A percentile compares a stretch with the other conserved stretches of the same genome.
Conservation (phyloP, 805 yeast species). For the Metschnikowia hibisci region DNA sequence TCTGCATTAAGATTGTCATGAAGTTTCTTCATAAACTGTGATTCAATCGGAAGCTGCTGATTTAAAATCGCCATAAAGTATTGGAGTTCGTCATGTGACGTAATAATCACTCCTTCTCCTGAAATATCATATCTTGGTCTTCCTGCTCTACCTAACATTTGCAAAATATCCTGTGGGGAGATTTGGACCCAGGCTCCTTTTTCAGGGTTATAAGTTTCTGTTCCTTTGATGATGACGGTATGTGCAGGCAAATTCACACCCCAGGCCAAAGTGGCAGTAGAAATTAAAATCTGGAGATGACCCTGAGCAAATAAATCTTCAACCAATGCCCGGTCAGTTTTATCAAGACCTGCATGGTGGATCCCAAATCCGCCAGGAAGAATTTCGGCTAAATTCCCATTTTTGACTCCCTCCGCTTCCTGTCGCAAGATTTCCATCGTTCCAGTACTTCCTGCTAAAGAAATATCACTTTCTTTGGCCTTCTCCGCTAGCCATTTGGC, state of each 20-base stretch:
- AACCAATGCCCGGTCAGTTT: slow-evolving; percentile 67
- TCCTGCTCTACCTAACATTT: slow-evolving; percentile 98
- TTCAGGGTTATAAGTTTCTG: slow-evolving; percentile 90
- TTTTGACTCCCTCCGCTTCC: slow-evolving; percentile 57
- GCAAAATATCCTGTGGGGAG: slow-evolving; percentile 92
- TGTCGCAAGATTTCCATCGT: slow-evolving; percentile 57
- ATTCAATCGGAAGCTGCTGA: slow-evolving; percentile 89
- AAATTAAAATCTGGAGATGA: slow-evolving; percentile 70
- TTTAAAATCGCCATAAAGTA: slow-evolving; percentile 87
- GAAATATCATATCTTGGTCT: slow-evolving; percentile 88
- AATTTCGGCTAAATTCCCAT: slow-evolving; percentile 53
- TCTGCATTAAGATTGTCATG: slow-evolving; percentile 86
- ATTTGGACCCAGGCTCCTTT: slow-evolving; percentile 84
- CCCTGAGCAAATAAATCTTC: slow-evolving; percentile 91
- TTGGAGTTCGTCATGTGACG: slow-evolving; percentile 79
- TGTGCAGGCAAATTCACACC: slow-evolving; percentile 83
- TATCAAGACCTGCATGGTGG: slow-evolving; percentile 86
- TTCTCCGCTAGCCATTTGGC: slow-evolving; percentile 70
- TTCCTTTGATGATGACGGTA: slow-evolving; percentile 82
- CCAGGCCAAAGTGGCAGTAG: slow-evolving; percentile 85
- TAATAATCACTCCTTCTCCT: slow-evolving; percentile 93
- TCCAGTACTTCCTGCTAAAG: slow-evolving; percentile 45
- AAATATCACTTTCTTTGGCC: slow-evolving; percentile 42
- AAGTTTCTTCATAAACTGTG: slow-evolving; percentile 68
- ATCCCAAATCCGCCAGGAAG: slow-evolving; percentile 75